Base-by-base conservation (phyloP, 768 basidiomycete genomes). In the Lactifluus rugatus region DNA sequence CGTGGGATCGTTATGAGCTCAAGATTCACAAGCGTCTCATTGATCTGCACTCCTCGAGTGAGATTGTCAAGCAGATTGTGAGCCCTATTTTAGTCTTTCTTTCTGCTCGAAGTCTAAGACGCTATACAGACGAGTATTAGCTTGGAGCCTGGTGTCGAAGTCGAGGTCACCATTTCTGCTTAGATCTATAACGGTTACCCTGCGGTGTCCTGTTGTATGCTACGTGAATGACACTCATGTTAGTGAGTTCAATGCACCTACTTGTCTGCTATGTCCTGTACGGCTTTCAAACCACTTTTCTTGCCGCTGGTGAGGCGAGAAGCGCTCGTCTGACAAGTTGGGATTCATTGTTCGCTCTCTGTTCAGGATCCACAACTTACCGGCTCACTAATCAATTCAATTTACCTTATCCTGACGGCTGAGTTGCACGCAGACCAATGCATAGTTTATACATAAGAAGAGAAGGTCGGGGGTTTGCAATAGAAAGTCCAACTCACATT, bases 21-120 rank as follows among this genome's bases (percentile, higher is more conserved):
- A 94, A 94, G 80, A 81, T 99, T 62, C 95, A 99, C 87, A 99
- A 99, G 80, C 90, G 96, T 69, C 81, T 99, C 73, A 98, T 99
- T 70, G 96, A 99, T 80, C 79, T 99, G 66, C 92, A 95, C 81
- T 94, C 96, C 52, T 95, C 94, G 62, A 90, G 90, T 72, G 96
- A 98, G 77, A 89, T 97, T 66, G 96, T 99, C 78, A 99, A 98
- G 83, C 95, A 98, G 77, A 99, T 99, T 70, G 95, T 97, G 66
- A 70, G 92, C 78, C 19, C 14, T 0, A 17, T 19, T 21, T 48
- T 17, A n/a, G 11, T 17, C 16, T 16, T 41, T 10, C 11, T 41
- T 54, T 34, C n/a, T 21, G 10, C 5, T 32, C 1, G 17, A 19
- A 16, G n/a, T 56, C 36, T 31, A 39, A 56, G 17, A 19, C 41